Evolutionary conservation across 202 grass and related monocot genomes (phyloP).

Genomic region (Schoenoplectus triqueter): DNA sequence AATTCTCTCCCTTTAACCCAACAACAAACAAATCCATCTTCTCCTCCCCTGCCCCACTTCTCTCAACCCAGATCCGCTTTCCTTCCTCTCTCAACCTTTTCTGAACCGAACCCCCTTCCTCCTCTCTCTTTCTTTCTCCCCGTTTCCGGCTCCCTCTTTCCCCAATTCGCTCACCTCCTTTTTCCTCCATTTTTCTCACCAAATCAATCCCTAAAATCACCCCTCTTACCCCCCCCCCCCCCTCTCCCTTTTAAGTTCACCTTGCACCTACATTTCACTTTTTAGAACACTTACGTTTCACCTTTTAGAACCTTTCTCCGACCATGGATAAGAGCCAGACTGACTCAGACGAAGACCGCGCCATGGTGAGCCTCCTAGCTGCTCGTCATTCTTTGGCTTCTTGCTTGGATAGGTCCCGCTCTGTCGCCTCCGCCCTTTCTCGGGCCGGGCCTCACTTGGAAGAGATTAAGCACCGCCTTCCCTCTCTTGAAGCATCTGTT

Average conservation of each 20-base stretch:
- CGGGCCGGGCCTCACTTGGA: constrained; percentile 34
- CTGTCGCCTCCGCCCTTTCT: constrained; percentile 43
- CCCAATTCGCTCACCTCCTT: not conserved
- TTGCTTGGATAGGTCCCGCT: constrained; percentile 51
- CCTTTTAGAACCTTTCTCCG: not conserved
- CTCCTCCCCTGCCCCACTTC: constrained; percentile 4
- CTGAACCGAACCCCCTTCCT: not conserved
- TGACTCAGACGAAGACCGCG: constrained; percentile 31
- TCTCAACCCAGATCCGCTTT: not conserved
- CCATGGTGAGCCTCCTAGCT: constrained; percentile 45
- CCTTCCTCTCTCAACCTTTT: no score
- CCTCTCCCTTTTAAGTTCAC: not conserved
- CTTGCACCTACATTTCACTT: not conserved
- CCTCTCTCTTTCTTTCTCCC: not conserved
- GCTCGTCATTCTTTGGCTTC: constrained; percentile 51
- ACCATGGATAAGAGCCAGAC: constrained; percentile 46
- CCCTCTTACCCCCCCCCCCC: constrained; percentile 2
- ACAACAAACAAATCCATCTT: constrained; percentile 40
- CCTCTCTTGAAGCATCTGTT: constrained; percentile 52
- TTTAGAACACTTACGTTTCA: constrained; percentile 21
- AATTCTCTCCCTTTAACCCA: not conserved
- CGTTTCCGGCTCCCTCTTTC: not conserved
- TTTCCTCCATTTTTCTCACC: constrained; percentile 8
- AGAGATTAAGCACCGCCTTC: constrained; percentile 67
- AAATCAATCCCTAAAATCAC: not conserved